phyloP scores from a whole-genome alignment of 2,329 filamentous ascomycete species.

The Fusarium vanettenii region DNA sequence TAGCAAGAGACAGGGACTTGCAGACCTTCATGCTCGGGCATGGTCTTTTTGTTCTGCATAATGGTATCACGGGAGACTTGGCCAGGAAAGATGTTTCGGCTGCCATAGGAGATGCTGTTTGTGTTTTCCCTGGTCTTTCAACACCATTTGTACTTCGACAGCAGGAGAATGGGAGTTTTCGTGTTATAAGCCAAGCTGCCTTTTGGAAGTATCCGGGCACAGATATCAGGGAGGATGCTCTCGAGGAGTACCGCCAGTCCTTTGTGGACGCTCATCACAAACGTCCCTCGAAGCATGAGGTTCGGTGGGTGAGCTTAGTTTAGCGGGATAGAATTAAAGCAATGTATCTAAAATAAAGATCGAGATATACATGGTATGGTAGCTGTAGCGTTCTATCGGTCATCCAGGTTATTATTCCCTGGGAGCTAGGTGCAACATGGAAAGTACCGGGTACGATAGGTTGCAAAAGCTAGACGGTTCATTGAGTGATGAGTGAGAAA shows the following conservation, averaged over 20 bases:
- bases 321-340: not conserved
- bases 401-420: no score
- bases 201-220: not conserved
- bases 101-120: not conserved
- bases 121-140: not conserved
- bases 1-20: not conserved
- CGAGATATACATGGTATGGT: no score
- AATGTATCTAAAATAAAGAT: no score
- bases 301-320: not conserved
- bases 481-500: no score
- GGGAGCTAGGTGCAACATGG: no score
- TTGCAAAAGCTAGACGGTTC: no score
- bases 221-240: not conserved
- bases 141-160: not conserved
- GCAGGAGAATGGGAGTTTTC: not conserved
- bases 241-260: not conserved
- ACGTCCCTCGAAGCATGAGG: not conserved
- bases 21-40: not conserved
- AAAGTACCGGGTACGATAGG: no score
- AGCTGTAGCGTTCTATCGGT: no score
- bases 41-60: constrained; percentile 3
- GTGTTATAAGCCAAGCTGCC: not conserved
- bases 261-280: not conserved
- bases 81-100: accelerated
- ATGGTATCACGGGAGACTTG: not conserved